phyloP scores from a whole-genome alignment of 257 asterid genomes.

The Buddleja alternifolia region DNA sequence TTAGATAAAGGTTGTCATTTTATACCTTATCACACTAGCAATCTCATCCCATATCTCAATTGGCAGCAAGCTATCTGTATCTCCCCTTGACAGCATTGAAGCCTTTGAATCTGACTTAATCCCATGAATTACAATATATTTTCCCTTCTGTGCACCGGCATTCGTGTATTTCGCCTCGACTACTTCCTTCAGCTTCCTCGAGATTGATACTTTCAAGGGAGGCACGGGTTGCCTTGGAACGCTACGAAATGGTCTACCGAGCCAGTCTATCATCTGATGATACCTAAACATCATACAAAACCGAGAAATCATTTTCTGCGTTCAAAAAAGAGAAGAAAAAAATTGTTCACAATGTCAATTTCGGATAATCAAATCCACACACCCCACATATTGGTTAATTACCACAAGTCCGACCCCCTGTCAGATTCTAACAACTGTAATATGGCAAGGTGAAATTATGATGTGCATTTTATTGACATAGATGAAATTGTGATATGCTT shows the following conservation, averaged over 20 bases:
- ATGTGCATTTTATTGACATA: too few relatives aligned
- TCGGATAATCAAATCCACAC: too few relatives aligned
- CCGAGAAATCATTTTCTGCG: not conserved
- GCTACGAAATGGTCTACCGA: slow-evolving; percentile 69
- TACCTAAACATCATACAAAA: slow-evolving; percentile 49
- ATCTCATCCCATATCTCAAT: slow-evolving; percentile 77
- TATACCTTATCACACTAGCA: slow-evolving; percentile 63
- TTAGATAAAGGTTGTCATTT: not conserved
- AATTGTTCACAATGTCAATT: too few relatives aligned
- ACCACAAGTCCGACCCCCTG: too few relatives aligned
- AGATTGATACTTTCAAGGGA: slow-evolving; percentile 70
- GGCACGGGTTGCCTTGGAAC: slow-evolving; percentile 68
- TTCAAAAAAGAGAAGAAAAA: too few relatives aligned
- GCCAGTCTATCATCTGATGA: slow-evolving; percentile 73
- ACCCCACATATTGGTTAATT: too few relatives aligned
- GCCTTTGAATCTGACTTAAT: slow-evolving; percentile 91
- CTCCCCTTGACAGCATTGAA: slow-evolving; percentile 87
- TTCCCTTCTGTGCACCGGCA: slow-evolving; percentile 77
- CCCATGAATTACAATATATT: slow-evolving; percentile 80
- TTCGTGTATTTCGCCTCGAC: slow-evolving; percentile 74
- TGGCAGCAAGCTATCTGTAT: slow-evolving; percentile 90
- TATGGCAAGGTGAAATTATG: too few relatives aligned
- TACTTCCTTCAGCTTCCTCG: slow-evolving; percentile 74
- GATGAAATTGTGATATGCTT: too few relatives aligned
- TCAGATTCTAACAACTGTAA: too few relatives aligned